Evolutionary conservation across 75 land plant genomes (phyloP).

Genomic region (Selaginella tamariscina): DNA sequence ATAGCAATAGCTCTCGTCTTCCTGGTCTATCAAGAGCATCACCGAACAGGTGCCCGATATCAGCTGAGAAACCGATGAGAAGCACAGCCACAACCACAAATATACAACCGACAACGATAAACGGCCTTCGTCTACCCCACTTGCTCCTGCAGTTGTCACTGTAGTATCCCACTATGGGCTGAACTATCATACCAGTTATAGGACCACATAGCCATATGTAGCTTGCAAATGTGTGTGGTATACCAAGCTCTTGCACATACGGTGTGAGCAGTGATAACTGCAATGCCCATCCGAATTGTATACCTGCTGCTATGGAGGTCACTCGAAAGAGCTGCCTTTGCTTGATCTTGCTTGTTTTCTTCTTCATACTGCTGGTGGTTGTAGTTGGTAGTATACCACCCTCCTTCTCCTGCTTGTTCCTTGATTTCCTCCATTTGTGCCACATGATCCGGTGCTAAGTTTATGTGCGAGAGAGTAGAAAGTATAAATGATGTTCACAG

Average conservation of each 20-base stretch:
- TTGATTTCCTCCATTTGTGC: no score
- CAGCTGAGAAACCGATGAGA: constrained; percentile 63
- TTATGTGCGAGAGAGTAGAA: no score
- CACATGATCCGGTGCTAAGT: no score
- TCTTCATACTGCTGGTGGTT: not conserved
- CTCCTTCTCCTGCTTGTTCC: no score
- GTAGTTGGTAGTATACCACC: no score
- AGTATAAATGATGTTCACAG: no score
- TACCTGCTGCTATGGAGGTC: constrained; percentile 73
- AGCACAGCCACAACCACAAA: constrained; percentile 45
- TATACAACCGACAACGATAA: constrained; percentile 49
- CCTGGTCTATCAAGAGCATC: constrained; percentile 23
- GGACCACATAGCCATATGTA: constrained; percentile 98
- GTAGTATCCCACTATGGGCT: constrained; percentile 71
- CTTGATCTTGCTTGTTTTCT: constrained; percentile 18
- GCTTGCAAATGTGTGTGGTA: constrained; percentile 81
- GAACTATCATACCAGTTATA: constrained; percentile 73
- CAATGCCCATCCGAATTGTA: constrained; percentile 97
- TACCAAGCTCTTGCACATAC: constrained; percentile 91
- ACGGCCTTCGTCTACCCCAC: constrained; percentile 74
- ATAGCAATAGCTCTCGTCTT: constrained; percentile 50
- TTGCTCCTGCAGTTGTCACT: constrained; percentile 58
- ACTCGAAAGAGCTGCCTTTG: constrained; percentile 34
- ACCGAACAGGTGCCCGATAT: constrained; percentile 57
- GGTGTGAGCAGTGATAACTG: constrained; percentile 92